Evolutionary conservation across 2,329 filamentous ascomycete species (phyloP).

Genomic region (Stemphylium beticola): DNA sequence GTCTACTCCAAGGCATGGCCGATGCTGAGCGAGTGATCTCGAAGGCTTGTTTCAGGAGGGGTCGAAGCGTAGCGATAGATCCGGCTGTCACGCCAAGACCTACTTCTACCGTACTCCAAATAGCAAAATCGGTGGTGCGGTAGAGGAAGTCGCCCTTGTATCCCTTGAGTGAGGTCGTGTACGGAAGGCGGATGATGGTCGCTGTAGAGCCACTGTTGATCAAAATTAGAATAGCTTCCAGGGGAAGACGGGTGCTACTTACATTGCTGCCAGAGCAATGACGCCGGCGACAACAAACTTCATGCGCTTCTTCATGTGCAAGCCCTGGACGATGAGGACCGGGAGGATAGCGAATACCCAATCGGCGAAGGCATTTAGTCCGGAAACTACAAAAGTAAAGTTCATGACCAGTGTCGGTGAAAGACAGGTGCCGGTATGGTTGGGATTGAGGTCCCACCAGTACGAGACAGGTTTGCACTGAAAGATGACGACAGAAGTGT

Average conservation of each 20-base stretch:
- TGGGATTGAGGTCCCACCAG: constrained; percentile 55
- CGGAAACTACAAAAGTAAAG: constrained; percentile 53
- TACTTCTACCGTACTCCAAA: constrained; percentile 39
- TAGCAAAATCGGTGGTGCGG: constrained; percentile 39
- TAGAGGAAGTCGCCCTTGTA: constrained; percentile 43
- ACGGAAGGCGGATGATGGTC: constrained; percentile 39
- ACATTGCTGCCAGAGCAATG: constrained; percentile 55
- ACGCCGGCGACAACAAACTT: constrained; percentile 61
- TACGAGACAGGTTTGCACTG: constrained; percentile 59
- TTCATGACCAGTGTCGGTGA: constrained; percentile 56
- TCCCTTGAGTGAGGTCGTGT: constrained; percentile 30
- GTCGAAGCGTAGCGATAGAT: constrained; percentile 36
- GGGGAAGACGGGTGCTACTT: constrained; percentile 11
- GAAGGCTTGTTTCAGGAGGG: constrained; percentile 29
- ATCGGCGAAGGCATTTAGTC: constrained; percentile 36
- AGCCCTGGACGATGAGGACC: constrained; percentile 59
- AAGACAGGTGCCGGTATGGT: constrained; percentile 50
- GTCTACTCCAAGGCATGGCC: constrained; percentile 25
- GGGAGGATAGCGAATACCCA: constrained; percentile 41
- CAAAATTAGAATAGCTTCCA: constrained; percentile 8
- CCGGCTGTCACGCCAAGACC: constrained; percentile 38
- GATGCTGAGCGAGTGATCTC: constrained; percentile 19
- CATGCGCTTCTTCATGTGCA: constrained; percentile 61
- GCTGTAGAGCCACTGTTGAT: constrained; percentile 47
- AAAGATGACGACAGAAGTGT: constrained; percentile 58